Conservation (phyloP, 2,329 filamentous ascomycete genomes). For the Trichoderma pleuroti region DNA sequence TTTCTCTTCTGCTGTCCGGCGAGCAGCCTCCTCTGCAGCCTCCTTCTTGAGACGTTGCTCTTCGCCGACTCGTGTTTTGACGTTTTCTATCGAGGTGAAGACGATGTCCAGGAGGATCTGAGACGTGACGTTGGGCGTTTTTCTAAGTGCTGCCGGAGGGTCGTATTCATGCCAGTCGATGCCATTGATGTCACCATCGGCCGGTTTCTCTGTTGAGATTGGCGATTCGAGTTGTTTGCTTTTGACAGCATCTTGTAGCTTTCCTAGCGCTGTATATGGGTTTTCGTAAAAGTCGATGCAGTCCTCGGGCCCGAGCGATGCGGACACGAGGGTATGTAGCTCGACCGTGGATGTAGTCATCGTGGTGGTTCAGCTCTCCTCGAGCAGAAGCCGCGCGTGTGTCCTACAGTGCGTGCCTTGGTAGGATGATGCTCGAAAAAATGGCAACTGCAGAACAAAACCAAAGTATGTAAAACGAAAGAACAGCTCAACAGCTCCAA, state of each 20-base stretch:
- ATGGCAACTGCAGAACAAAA: background rate
- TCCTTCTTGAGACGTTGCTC: conserved; percentile 30
- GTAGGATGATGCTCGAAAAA: background rate
- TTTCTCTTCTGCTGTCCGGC: conserved; percentile 23
- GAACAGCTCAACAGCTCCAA: background rate
- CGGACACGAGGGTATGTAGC: conserved; percentile 26
- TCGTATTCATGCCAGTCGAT: conserved; percentile 47
- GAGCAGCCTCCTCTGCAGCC: conserved; percentile 27
- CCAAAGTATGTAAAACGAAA: background rate
- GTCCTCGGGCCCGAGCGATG: conserved; percentile 31
- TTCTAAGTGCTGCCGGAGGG: conserved; percentile 42
- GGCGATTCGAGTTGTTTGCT: conserved; percentile 22
- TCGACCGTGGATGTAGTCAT: conserved; percentile 9
- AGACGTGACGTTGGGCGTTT: conserved; percentile 37
- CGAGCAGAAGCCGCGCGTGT: background rate
- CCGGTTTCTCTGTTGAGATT: conserved; percentile 25
- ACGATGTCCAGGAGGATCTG: conserved; percentile 42
- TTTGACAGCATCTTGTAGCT: conserved; percentile 26
- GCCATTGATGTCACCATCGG: conserved; percentile 26
- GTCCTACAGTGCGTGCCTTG: background rate
- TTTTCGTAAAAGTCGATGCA: conserved; percentile 31
- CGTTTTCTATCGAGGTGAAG: conserved; percentile 43
- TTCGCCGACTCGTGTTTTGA: conserved; percentile 38
- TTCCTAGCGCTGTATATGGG: conserved; percentile 27
- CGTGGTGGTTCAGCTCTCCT: background rate